phyloP scores from a whole-genome alignment of 345 rosid species.

The Gynandropsis gynandra region DNA sequence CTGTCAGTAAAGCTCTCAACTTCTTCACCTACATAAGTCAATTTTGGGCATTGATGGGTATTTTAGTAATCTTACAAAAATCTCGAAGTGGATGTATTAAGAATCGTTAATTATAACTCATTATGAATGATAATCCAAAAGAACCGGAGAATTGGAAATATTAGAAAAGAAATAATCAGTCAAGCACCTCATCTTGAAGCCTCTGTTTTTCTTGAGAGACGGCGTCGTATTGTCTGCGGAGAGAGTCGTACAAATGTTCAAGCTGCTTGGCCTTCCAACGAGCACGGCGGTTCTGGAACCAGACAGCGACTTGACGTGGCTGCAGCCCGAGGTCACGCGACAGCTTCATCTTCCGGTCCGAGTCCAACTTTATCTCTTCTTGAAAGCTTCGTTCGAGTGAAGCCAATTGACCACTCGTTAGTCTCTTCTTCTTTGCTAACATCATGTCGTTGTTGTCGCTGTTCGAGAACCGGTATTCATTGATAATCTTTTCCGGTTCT shows the following conservation, averaged over 20 bases:
- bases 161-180: not conserved
- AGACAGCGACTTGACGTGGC: conserved; percentile 81
- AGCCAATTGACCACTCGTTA: conserved; percentile 59
- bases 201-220: conserved; percentile 57
- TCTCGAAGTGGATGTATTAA: no score
- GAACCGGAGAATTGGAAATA: not conserved
- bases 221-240: conserved; percentile 55
- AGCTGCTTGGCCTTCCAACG: conserved; percentile 89
- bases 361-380: conserved; percentile 75
- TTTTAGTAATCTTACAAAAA: not conserved
- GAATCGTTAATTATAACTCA: no score
- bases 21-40: conserved; percentile 37
- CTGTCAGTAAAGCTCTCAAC: conserved; percentile 44
- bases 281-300: conserved; percentile 91
- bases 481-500: conserved; percentile 28
- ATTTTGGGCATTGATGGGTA: not conserved
- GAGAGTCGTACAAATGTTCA: conserved; percentile 58
- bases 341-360: conserved; percentile 73
- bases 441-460: conserved; percentile 34
- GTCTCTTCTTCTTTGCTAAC: conserved; percentile 51
- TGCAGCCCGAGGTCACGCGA: conserved; percentile 78
- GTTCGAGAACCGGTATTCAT: conserved; percentile 17
- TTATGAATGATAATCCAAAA: no score
- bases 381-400: conserved; percentile 75
- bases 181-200: conserved; percentile 76